These are phyloP conservation scores for Clathrus columnatus DNA, from an alignment of 768 basidiomycete genomes.

Conservation along the genomic window DNA sequence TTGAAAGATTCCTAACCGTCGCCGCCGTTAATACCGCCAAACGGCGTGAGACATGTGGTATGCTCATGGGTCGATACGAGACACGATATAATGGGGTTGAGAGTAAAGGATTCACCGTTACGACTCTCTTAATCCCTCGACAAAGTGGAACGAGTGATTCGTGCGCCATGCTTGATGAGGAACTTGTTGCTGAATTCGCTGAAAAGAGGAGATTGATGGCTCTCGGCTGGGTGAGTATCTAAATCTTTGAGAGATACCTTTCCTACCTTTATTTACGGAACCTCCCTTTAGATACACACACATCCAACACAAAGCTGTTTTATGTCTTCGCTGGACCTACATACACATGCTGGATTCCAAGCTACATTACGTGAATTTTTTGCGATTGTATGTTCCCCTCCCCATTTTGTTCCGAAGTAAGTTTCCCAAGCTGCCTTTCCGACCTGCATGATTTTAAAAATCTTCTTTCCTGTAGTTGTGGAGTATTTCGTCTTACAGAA, in stretches of 20 bases:
- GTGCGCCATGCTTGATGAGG: slow-evolving; percentile 89
- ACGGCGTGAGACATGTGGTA: slow-evolving; percentile 81
- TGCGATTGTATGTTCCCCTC: slow-evolving; percentile 82
- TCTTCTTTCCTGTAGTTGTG: slow-evolving; percentile 43
- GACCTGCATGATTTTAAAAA: not conserved
- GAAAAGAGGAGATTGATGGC: slow-evolving; percentile 75
- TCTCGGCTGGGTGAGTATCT: slow-evolving; percentile 73
- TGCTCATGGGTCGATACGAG: slow-evolving; percentile 59
- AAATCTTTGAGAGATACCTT: not conserved
- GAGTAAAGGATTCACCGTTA: slow-evolving; percentile 59
- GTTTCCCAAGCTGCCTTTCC: slow-evolving; percentile 18
- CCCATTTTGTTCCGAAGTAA: slow-evolving; percentile 65
- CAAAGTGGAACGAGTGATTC: slow-evolving; percentile 85
- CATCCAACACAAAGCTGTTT: slow-evolving; percentile 91
- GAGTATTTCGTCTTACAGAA: slow-evolving; percentile 83
- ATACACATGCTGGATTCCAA: slow-evolving; percentile 87
- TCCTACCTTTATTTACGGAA: not conserved
- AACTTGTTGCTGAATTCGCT: slow-evolving; percentile 77
- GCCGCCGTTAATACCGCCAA: slow-evolving; percentile 69
- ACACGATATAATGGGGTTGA: slow-evolving; percentile 23
- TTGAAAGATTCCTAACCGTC: slow-evolving; percentile 68
- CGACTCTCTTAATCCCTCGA: slow-evolving; percentile 78
- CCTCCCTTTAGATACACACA: slow-evolving; percentile 65
- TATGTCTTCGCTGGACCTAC: slow-evolving; percentile 90
- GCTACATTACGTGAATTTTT: slow-evolving; percentile 86